Conservation (phyloP, 2,329 filamentous ascomycete genomes). For the Trichoderma lentiforme region DNA sequence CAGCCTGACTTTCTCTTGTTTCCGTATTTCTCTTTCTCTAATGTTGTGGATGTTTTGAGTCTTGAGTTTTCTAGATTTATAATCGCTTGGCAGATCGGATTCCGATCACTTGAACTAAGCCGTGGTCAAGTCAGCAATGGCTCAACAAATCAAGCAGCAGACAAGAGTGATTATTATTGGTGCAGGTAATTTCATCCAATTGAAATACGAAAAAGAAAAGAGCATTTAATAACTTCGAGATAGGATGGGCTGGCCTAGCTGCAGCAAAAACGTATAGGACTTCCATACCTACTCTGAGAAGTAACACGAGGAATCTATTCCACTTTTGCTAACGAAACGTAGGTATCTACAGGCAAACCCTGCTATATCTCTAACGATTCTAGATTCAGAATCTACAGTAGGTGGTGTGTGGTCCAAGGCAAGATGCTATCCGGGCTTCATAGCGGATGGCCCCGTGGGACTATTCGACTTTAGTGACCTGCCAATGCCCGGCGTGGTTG, state of each 20-base stretch:
- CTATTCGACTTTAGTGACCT: slow-evolving; percentile 6
- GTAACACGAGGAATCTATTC: not conserved
- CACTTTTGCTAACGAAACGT: not conserved
- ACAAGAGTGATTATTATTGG: not conserved
- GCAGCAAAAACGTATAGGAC: slow-evolving; percentile 2
- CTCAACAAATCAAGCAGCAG: not conserved
- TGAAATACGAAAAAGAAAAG: not conserved
- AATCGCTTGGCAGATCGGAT: not conserved
- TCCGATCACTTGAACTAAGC: not conserved
- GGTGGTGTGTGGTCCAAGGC: slow-evolving; percentile 7
- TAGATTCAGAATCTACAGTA: not conserved
- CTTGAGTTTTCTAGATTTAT: not conserved
- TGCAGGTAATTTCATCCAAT: not conserved
- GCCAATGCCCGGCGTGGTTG: not conserved
- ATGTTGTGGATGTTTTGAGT: too few species aligned
- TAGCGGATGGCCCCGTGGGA: slow-evolving; percentile 5
- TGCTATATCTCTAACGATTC: not conserved
- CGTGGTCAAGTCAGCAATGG: not conserved
- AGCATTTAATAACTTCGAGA: not conserved
- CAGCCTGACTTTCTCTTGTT: not conserved
- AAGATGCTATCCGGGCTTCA: slow-evolving; percentile 7
- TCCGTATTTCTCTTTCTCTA: too few species aligned
- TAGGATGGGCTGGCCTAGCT: slow-evolving; percentile 3
- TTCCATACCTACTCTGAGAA: not conserved
- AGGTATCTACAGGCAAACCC: not conserved